Evolutionary conservation across 805 yeast species (phyloP).

Genomic region (Ogataea pilisensis): DNA sequence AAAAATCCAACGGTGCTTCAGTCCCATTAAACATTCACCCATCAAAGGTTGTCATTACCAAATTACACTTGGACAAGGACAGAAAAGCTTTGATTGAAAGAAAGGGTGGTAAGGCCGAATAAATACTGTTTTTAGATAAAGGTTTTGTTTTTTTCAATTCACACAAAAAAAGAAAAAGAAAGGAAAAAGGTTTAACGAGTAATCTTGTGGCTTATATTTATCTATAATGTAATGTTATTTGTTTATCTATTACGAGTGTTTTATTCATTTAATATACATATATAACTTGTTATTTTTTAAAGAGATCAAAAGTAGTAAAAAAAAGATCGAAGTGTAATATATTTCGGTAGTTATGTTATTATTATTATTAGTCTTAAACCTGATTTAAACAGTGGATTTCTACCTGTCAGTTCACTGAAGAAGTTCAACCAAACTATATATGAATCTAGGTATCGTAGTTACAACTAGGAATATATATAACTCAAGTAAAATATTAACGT

Average conservation of each 20-base stretch:
- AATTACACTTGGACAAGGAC: constrained; percentile 97
- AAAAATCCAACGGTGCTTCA: constrained; percentile 97
- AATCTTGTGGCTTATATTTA: neutral
- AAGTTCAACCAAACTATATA: too few species aligned
- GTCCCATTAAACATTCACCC: constrained; percentile 97
- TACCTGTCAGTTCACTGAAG: too few species aligned
- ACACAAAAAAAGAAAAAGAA: neutral
- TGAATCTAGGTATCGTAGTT: too few species aligned
- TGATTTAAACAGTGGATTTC: too few species aligned
- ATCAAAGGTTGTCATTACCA: constrained; percentile 98
- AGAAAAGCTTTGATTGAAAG: constrained; percentile 96
- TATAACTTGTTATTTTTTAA: constrained; percentile 1
- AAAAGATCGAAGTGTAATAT: neutral
- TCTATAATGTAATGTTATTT: neutral
- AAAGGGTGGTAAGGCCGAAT: constrained; percentile 97
- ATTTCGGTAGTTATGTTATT: too few species aligned
- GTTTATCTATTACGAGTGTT: constrained; percentile 3
- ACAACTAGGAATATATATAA: too few species aligned
- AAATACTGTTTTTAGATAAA: constrained; percentile 34
- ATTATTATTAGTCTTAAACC: too few species aligned
- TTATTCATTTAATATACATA: constrained; percentile 3
- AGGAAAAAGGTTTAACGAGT: neutral
- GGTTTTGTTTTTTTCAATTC: neutral
- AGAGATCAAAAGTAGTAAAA: neutral
- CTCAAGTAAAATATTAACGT: too few species aligned